Conservation (phyloP, 2,329 filamentous ascomycete species). For the Fusarium sp. region DNA sequence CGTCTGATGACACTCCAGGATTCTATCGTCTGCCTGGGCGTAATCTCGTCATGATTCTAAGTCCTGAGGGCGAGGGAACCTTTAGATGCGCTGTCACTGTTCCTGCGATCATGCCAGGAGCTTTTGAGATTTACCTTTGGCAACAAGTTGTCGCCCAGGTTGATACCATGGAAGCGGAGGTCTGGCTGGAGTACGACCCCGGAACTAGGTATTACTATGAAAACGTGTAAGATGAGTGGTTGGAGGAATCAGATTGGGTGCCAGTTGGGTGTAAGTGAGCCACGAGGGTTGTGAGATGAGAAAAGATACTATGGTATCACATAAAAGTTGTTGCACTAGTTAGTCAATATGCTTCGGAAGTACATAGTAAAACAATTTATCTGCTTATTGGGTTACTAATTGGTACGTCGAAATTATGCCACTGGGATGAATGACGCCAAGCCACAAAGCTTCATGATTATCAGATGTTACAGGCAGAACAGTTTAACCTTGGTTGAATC, state of each 20-base stretch:
- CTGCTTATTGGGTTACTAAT: no score
- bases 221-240: conserved; percentile 19
- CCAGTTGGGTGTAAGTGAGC: not conserved
- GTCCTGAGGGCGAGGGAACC: conserved; percentile 34
- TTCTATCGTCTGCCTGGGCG: conserved; percentile 26
- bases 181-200: conserved; percentile 56
- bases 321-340: not conserved
- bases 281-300: not conserved
- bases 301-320: not conserved
- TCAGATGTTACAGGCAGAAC: not conserved
- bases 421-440: not conserved
- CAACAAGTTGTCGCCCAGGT: conserved; percentile 49
- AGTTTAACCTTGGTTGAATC: not conserved
- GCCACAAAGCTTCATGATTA: not conserved
- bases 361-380: not conserved
- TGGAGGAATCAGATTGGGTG: not conserved
- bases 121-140: conserved; percentile 55
- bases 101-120: conserved; percentile 48
- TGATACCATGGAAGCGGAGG: conserved; percentile 53
- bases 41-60: conserved; percentile 50
- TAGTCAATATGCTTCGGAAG: not conserved
- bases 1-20: conserved; percentile 22
- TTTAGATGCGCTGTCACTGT: conserved; percentile 53
- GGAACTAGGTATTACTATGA: conserved; percentile 57
- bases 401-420: not conserved